Percentiles rank a stretch among this genome's conserved stretches.
Conservation (phyloP, 257 asterid genomes). For the Misopates orontium region DNA sequence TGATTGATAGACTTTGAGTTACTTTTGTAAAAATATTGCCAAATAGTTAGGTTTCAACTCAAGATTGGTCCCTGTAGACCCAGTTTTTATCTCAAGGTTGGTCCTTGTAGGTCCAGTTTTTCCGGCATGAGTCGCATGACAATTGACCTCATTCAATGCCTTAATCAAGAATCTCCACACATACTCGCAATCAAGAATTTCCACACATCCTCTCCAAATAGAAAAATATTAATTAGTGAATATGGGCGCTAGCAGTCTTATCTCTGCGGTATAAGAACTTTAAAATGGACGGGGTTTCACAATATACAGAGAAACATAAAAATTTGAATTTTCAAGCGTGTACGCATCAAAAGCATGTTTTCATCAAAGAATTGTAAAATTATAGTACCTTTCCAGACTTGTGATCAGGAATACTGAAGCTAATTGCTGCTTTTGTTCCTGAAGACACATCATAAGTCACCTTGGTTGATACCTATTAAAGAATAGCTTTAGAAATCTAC, state of each 20-base stretch:
- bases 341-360: neutral
- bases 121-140: too few species aligned
- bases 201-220: too few species aligned
- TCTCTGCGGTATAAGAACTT: conserved; percentile 4
- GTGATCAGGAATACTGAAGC: conserved; percentile 83
- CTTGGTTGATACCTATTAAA: conserved; percentile 66
- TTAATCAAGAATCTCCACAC: neutral
- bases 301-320: neutral
- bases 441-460: conserved; percentile 57
- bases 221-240: neutral
- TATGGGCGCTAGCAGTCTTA: neutral
- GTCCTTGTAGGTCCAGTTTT: too few species aligned
- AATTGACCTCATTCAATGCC: neutral
- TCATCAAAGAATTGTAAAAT: too few species aligned
- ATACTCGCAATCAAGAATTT: neutral
- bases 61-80: too few species aligned
- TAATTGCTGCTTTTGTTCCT: conserved; percentile 66
- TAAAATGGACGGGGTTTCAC: neutral
- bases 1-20: too few species aligned
- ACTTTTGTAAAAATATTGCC: too few species aligned
- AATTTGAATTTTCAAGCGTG: neutral
- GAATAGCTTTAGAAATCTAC: conserved; percentile 16
- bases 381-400: conserved; percentile 80
- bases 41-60: too few species aligned
- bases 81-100: too few species aligned